Evolutionary conservation across 352 stramenopile genomes (phyloP).

Genomic region (Globisporangium spiculum): DNA sequence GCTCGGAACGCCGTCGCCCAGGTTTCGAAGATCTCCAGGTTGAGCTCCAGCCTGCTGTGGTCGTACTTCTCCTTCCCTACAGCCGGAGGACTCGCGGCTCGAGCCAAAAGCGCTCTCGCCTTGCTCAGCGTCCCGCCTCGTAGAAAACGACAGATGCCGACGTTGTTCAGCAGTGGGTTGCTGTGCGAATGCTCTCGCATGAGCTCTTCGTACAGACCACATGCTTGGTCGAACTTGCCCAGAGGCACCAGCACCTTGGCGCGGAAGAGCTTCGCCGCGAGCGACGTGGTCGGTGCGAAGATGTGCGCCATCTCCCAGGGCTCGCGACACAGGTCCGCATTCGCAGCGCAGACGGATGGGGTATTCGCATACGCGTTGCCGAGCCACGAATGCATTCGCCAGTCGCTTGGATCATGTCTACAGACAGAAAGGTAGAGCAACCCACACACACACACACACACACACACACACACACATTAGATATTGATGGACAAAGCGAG

Average conservation of each 20-base stretch:
- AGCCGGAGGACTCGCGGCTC: neutral
- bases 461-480: neutral
- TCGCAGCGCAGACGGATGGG: slow-evolving; percentile 1
- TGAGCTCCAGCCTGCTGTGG: neutral
- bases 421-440: neutral
- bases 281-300: slow-evolving; percentile 24
- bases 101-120: slow-evolving; percentile 15
- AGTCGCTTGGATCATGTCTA: slow-evolving; percentile 45
- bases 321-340: slow-evolving; percentile 15
- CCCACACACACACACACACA: no score
- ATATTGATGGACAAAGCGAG: neutral
- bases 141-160: slow-evolving; percentile 22
- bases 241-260: slow-evolving; percentile 20
- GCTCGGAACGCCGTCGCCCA: neutral
- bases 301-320: slow-evolving; percentile 25
- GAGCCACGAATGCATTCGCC: slow-evolving; percentile 41
- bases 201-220: neutral
- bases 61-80: neutral
- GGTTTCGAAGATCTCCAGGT: neutral
- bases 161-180: slow-evolving; percentile 34
- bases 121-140: slow-evolving; percentile 11
- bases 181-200: neutral
- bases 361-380: neutral
- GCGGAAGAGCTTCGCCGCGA: slow-evolving; percentile 29
- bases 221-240: neutral